Evolutionary conservation across 202 grass and related monocot genomes (phyloP).

Genomic region (Panicum hallii): DNA sequence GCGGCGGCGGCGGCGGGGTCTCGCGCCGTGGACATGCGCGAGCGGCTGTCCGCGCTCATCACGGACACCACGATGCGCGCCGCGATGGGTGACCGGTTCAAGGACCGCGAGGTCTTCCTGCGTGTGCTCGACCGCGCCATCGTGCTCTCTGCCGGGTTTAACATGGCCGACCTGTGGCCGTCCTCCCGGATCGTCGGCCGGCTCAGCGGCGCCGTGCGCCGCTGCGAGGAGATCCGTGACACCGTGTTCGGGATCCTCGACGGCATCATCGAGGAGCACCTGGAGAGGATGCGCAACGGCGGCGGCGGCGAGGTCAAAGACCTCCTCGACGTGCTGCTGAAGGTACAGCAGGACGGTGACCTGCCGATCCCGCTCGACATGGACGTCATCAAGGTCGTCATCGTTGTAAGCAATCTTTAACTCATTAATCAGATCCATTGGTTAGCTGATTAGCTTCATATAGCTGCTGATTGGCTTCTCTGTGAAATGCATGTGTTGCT

Average conservation of each 20-base stretch:
- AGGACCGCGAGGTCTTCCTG: constrained; percentile 56
- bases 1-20: not conserved
- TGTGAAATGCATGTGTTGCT: too few species aligned
- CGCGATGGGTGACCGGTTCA: constrained; percentile 59
- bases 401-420: constrained; percentile 39
- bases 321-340: constrained; percentile 62
- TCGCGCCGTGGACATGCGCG: constrained; percentile 35
- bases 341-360: constrained; percentile 45
- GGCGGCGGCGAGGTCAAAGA: constrained; percentile 23
- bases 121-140: not conserved
- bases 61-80: constrained; percentile 49
- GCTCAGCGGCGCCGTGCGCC: constrained; percentile 38
- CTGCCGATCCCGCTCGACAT: constrained; percentile 43
- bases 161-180: constrained; percentile 64
- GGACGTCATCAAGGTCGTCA: constrained; percentile 50
- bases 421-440: too few species aligned
- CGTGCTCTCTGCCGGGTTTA: constrained; percentile 45
- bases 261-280: constrained; percentile 55
- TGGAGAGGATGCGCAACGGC: constrained; percentile 3
- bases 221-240: constrained; percentile 37
- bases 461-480: too few species aligned
- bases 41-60: constrained; percentile 34
- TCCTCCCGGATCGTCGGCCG: constrained; percentile 46
- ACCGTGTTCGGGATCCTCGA: constrained; percentile 45
- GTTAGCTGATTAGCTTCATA: too few species aligned